Conservation (phyloP, 345 rosid species). For the Murraya koenigii region DNA sequence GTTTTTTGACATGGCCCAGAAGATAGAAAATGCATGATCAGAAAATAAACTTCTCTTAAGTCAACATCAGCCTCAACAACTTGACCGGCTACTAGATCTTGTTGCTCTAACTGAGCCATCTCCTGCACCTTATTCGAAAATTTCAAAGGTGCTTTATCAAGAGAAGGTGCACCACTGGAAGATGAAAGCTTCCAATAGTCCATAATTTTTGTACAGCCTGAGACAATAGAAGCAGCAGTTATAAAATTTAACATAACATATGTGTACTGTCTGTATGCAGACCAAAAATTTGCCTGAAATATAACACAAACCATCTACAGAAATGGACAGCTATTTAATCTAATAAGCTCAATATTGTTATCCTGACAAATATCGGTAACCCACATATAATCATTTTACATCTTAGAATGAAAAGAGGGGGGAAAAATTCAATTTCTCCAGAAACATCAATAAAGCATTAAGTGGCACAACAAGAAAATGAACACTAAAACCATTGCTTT, state of each 20-base stretch:
- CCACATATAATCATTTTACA: not conserved
- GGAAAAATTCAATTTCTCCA: not conserved
- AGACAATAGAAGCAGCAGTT: slow-evolving; percentile 18
- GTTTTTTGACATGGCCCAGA: slow-evolving; percentile 77
- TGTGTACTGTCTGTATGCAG: not conserved
- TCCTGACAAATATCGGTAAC: not conserved
- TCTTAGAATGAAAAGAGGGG: not conserved
- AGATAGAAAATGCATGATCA: slow-evolving; percentile 89
- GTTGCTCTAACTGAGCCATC: slow-evolving; percentile 41
- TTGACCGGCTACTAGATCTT: slow-evolving; percentile 34
- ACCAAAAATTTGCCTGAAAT: not conserved
- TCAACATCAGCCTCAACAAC: slow-evolving; percentile 44
- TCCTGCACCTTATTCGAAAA: slow-evolving; percentile 38
- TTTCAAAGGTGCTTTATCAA: slow-evolving; percentile 44
- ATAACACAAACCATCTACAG: not conserved
- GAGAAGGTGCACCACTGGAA: slow-evolving; percentile 42
- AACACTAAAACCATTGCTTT: not conserved
- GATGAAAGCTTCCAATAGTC: slow-evolving; percentile 47
- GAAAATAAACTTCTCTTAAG: slow-evolving; percentile 81
- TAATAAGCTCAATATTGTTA: not conserved
- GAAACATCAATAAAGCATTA: not conserved
- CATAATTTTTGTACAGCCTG: slow-evolving; percentile 44
- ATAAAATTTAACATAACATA: not conserved
- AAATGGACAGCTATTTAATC: not conserved
- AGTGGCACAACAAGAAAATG: not conserved